Evolutionary conservation across 768 basidiomycete species (phyloP), one percentile per base, ranked within the genome.

Genomic region (Lactarius deliciosus): DNA sequence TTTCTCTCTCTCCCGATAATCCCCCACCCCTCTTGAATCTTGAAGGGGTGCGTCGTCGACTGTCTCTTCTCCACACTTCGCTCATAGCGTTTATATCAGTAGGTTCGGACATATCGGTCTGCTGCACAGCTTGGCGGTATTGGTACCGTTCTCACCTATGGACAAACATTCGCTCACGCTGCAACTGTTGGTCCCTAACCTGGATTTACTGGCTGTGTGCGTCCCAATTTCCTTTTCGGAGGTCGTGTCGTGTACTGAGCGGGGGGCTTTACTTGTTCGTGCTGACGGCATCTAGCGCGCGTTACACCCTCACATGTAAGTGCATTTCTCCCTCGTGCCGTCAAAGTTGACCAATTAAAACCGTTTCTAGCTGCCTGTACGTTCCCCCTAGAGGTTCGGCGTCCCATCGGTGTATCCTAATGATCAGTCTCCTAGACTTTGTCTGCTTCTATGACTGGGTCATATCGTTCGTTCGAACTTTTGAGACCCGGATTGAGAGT

Each of bases 391-490:
- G 38, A 34, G 38, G 58, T 6, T 53, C 1, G 10, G 3, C 11
- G 1, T 40, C 5, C 6, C 22, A 6, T 1, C 3, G 5, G 25
- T 30, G 36, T 11, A 5, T 22, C 8, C 47, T 60, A 28, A 54
- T 56, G 13, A 60, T 45, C n/a, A 6, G 7, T 9, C 8, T 40
- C 25, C 20, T 28, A 71, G 70, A 70, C 25, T 53, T 54, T 13
- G n/a, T 70, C 15, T 57, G 65, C n/a, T 61, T 70, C 43, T 71
- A 71, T 64, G 70, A 71, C 50, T 71, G 70, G 70, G 34, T 70
- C 36, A 63, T 61, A 28, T 61, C 64, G 70, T 71, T 34, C 64
- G 70, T 70, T 16, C 25, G 34, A 50, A 25, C 11, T 36, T 56
- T 4, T 68, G 38, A 38, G 11, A 13, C 38, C 38, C 38, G 38